Conservation (phyloP, 805 yeast genomes). For the Candida nanaspora region DNA sequence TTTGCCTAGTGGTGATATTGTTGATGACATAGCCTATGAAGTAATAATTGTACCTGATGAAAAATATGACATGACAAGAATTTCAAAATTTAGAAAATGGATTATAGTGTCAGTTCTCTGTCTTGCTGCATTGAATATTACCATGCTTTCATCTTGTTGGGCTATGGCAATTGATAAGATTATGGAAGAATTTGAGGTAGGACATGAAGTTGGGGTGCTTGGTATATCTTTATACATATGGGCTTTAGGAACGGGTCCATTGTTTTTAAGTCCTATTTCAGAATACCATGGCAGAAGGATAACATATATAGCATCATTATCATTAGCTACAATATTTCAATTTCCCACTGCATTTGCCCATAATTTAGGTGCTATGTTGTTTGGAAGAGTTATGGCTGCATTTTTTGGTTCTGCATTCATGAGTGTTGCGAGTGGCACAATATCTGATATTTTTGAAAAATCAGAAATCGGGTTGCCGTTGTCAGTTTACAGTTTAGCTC, state of each 20-base stretch:
- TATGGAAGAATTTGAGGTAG: constrained; percentile 40
- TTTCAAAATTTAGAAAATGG: constrained; percentile 49
- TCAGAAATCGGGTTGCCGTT: constrained; percentile 60
- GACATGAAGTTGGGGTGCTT: constrained; percentile 52
- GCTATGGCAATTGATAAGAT: constrained; percentile 47
- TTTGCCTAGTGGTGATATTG: background rate
- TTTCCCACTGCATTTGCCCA: constrained; percentile 48
- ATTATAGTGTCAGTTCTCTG: constrained; percentile 46
- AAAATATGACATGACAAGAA: constrained; percentile 7
- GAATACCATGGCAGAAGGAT: constrained; percentile 51
- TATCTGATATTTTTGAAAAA: constrained; percentile 63
- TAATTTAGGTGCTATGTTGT: constrained; percentile 56
- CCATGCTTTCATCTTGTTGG: constrained; percentile 66
- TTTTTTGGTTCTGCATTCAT: constrained; percentile 70
- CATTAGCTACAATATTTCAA: constrained; percentile 40
- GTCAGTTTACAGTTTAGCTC: constrained; percentile 57
- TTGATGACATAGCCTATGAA: constrained; percentile 7
- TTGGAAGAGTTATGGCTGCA: constrained; percentile 62
- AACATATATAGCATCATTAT: constrained; percentile 41
- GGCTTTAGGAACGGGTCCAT: constrained; percentile 62
- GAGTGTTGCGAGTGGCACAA: constrained; percentile 70
- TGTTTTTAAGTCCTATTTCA: constrained; percentile 52
- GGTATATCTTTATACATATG: constrained; percentile 50
- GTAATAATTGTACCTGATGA: constrained; percentile 12
- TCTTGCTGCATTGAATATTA: constrained; percentile 49